phyloP scores from a whole-genome alignment of 441 rosid genomes.

The Gossypium lobatum region DNA sequence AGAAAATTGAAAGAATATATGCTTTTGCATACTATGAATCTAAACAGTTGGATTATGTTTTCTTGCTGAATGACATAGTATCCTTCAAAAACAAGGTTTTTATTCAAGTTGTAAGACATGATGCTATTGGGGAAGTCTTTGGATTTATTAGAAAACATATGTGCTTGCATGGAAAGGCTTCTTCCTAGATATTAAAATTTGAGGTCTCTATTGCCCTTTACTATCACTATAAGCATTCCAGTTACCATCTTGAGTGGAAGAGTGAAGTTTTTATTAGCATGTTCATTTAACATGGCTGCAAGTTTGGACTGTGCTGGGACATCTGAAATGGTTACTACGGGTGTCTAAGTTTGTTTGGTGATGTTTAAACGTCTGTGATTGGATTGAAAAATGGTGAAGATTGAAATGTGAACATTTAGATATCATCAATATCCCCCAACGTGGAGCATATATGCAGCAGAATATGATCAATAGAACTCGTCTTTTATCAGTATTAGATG shows the following conservation, averaged over 20 bases:
- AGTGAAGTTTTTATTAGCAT: background rate
- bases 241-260: background rate
- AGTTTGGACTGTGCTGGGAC: background rate
- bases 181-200: background rate
- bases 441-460: background rate
- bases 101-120: background rate
- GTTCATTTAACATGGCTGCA: conserved; percentile 2
- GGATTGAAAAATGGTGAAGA: background rate
- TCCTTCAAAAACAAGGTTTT: background rate
- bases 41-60: background rate
- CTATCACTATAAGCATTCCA: background rate
- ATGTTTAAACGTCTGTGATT: background rate
- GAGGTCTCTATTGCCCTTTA: background rate
- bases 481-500: background rate
- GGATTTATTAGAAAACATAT: background rate
- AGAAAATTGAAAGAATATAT: background rate
- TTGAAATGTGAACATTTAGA: background rate
- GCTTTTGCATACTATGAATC: background rate
- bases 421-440: background rate
- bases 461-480: background rate
- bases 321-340: background rate
- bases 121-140: background rate
- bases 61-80: background rate
- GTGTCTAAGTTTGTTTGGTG: background rate
- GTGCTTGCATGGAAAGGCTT: conserved; percentile 4